phyloP scores from a whole-genome alignment of 2,329 filamentous ascomycete species.

The Penicillium freii region DNA sequence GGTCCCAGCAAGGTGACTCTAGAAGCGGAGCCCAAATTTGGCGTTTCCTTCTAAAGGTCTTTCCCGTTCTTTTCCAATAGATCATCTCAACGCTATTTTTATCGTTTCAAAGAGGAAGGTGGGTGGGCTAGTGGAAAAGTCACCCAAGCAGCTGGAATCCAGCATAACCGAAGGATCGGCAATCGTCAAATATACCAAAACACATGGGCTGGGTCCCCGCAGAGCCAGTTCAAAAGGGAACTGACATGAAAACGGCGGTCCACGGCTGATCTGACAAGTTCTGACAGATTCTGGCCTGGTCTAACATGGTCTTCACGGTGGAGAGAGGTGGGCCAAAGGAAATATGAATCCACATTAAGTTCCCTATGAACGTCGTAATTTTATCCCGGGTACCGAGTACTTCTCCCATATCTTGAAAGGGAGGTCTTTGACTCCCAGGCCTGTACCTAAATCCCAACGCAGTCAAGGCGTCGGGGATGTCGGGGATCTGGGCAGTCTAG shows the following conservation, averaged over 20 bases:
- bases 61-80: conserved; percentile 3
- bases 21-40: neutral
- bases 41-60: neutral
- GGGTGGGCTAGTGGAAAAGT: conserved; percentile 11
- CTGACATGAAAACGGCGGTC: conserved; percentile 8
- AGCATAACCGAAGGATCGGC: conserved; percentile 28
- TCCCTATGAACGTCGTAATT: neutral
- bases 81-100: neutral
- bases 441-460: conserved; percentile 2
- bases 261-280: neutral
- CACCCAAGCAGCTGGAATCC: conserved; percentile 17
- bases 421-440: neutral
- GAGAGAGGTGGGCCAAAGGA: neutral
- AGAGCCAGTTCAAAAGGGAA: conserved; percentile 4
- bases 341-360: conserved; percentile 3
- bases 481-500: conserved; percentile 1
- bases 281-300: neutral
- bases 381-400: neutral
- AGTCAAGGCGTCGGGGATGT: conserved; percentile 5
- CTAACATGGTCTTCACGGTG: neutral
- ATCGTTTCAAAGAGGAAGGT: conserved; percentile 16
- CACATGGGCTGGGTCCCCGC: conserved; percentile 14
- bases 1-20: neutral
- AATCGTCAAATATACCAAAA: conserved; percentile 26
- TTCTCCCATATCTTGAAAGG: neutral